phyloP scores from a whole-genome alignment of 169 alveolate species.

The Ichthyophthirius multifiliis region DNA sequence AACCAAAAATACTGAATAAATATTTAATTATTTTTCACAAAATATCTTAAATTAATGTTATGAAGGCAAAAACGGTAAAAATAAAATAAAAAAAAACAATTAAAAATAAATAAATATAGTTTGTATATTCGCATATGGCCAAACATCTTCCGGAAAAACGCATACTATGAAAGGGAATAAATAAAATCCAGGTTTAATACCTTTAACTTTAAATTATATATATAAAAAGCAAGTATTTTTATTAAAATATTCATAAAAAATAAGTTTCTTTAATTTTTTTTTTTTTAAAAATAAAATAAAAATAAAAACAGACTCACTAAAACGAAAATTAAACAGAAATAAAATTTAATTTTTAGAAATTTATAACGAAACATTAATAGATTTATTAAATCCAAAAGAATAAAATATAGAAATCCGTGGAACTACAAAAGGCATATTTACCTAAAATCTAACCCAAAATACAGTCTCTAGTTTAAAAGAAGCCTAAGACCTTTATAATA shows the following conservation, averaged over 20 bases:
- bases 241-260: not conserved
- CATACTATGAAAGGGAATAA: slow-evolving; percentile 56
- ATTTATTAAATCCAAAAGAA: slow-evolving; percentile 9
- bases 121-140: slow-evolving; percentile 31
- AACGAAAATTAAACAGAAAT: not conserved
- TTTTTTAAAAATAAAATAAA: not conserved
- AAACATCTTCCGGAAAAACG: slow-evolving; percentile 39
- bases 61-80: not conserved
- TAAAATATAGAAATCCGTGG: not conserved
- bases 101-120: not conserved
- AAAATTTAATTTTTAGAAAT: slow-evolving; percentile 27
- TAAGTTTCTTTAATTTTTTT: not conserved
- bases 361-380: slow-evolving; percentile 24
- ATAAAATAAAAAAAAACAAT: not conserved
- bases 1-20: not conserved
- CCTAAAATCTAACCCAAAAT: slow-evolving; percentile 42
- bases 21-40: not conserved
- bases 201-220: slow-evolving; percentile 38
- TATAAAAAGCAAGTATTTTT: slow-evolving; percentile 8
- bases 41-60: not conserved
- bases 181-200: slow-evolving; percentile 49
- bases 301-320: not conserved
- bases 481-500: slow-evolving; percentile 33
- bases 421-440: slow-evolving; percentile 18
- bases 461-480: slow-evolving; percentile 23